These are phyloP conservation scores for Aegilops speltoides DNA, from an alignment of 176 grass and related monocot genomes.

Conservation along the genomic window DNA sequence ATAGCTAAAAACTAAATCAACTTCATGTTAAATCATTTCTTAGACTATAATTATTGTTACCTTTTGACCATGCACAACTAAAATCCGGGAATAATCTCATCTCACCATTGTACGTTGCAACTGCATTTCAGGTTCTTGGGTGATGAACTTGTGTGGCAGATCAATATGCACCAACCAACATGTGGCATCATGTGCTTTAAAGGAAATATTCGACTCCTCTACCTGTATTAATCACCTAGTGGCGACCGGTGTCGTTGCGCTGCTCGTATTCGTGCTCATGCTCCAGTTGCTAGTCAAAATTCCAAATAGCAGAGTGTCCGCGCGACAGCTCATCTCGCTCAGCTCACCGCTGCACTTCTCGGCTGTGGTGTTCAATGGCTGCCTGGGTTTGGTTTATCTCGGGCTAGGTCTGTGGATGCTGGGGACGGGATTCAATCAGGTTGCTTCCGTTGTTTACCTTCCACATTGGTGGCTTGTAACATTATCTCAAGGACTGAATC, in stretches of 20 bases:
- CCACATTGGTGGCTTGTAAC: slow-evolving; percentile 50
- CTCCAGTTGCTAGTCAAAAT: slow-evolving; percentile 48
- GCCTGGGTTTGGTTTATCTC: slow-evolving; percentile 52
- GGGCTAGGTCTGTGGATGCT: slow-evolving; percentile 57
- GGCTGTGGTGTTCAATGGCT: slow-evolving; percentile 28
- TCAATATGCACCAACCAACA: slow-evolving; percentile 33
- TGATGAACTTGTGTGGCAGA: slow-evolving; percentile 33
- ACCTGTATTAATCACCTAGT: slow-evolving; percentile 69
- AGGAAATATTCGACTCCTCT: slow-evolving; percentile 43
- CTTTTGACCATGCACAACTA: too few species aligned
- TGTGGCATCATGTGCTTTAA: not conserved
- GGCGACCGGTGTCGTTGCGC: not conserved
- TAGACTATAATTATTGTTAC: too few species aligned
- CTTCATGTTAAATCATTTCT: too few species aligned
- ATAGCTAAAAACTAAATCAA: too few species aligned
- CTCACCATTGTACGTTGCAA: not conserved
- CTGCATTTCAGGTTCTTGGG: slow-evolving; percentile 40
- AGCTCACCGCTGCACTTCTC: slow-evolving; percentile 29
- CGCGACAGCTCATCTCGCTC: slow-evolving; percentile 9
- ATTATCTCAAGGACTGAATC: slow-evolving; percentile 49
- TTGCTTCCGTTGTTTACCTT: not conserved
- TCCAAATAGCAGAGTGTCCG: not conserved
- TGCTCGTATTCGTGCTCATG: slow-evolving; percentile 27
- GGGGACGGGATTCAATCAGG: slow-evolving; percentile 12
- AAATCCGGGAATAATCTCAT: not conserved